phyloP scores from a whole-genome alignment of 345 rosid genomes.

The Psidium guajava region DNA sequence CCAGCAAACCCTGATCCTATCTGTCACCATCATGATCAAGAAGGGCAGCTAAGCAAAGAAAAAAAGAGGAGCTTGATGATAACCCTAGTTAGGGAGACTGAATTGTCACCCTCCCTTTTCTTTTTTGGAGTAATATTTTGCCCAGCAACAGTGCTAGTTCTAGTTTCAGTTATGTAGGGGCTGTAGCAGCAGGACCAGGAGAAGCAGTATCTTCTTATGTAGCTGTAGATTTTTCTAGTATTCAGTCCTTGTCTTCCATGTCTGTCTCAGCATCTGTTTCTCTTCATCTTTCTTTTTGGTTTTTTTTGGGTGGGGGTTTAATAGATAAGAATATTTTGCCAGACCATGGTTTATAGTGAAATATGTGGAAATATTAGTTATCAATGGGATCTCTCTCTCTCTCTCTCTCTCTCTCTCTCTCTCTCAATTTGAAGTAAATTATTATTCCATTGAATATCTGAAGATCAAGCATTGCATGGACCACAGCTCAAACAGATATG shows the following conservation, averaged over 20 bases:
- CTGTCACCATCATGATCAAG: background rate
- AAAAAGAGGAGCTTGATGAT: background rate
- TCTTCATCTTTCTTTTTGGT: background rate
- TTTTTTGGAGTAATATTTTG: background rate
- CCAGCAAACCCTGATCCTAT: slow-evolving; percentile 31
- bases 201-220: background rate
- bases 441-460: background rate
- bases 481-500: background rate
- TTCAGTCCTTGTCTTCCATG: background rate
- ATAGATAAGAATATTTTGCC: background rate
- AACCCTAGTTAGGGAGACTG: background rate
- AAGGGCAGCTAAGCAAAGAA: background rate
- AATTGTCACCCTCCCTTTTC: background rate
- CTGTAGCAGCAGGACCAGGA: background rate
- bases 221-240: background rate
- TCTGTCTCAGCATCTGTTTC: background rate
- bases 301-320: background rate
- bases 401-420: background rate
- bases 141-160: background rate
- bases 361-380: background rate
- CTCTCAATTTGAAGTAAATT: background rate
- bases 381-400: background rate
- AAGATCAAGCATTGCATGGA: background rate
- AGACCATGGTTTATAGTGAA: background rate
- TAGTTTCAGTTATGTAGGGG: background rate